Percentiles rank a stretch among this genome's conserved stretches.
These are phyloP conservation scores for Pestalotiopsis sp. DNA, from an alignment of 2,329 filamentous ascomycete species.

Conservation along the genomic window DNA sequence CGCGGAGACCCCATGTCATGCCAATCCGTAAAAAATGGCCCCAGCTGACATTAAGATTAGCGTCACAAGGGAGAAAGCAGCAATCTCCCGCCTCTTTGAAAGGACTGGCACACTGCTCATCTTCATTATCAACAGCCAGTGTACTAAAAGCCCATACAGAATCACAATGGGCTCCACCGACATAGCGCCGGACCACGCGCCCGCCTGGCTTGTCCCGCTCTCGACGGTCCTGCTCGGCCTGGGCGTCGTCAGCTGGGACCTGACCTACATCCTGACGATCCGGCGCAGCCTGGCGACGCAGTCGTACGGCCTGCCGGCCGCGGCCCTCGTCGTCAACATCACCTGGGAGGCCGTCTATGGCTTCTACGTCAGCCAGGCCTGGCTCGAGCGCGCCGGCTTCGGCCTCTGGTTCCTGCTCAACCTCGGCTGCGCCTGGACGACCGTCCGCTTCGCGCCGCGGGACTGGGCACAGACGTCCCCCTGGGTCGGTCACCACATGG, in stretches of 20 bases:
- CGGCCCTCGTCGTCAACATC: slow-evolving; percentile 51
- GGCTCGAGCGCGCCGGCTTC: slow-evolving; percentile 47
- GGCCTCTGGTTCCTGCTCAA: slow-evolving; percentile 52
- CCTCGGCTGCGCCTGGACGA: slow-evolving; percentile 46
- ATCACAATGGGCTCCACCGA: slow-evolving; percentile 41
- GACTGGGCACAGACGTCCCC: slow-evolving; percentile 44
- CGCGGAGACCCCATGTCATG: not conserved
- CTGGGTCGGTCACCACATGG: slow-evolving; percentile 43
- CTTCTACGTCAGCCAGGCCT: slow-evolving; percentile 46
- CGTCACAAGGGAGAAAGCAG: not conserved
- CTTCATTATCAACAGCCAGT: not conserved
- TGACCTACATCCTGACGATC: slow-evolving; percentile 49
- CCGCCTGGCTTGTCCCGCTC: slow-evolving; percentile 19
- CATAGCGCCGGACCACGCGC: slow-evolving; percentile 32
- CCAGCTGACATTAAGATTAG: not conserved
- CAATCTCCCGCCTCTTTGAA: too few relatives aligned
- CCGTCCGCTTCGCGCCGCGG: slow-evolving; percentile 43
- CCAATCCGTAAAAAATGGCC: not conserved
- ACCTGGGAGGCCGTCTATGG: slow-evolving; percentile 55
- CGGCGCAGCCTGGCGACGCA: slow-evolving; percentile 46
- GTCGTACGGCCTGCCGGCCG: slow-evolving; percentile 52
- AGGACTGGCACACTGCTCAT: not conserved
- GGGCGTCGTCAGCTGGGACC: slow-evolving; percentile 43
- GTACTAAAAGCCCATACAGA: not conserved
- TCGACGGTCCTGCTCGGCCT: slow-evolving; percentile 35